Conservation (phyloP, 2,329 filamentous ascomycete genomes). For the Dissoconium aciculare region DNA sequence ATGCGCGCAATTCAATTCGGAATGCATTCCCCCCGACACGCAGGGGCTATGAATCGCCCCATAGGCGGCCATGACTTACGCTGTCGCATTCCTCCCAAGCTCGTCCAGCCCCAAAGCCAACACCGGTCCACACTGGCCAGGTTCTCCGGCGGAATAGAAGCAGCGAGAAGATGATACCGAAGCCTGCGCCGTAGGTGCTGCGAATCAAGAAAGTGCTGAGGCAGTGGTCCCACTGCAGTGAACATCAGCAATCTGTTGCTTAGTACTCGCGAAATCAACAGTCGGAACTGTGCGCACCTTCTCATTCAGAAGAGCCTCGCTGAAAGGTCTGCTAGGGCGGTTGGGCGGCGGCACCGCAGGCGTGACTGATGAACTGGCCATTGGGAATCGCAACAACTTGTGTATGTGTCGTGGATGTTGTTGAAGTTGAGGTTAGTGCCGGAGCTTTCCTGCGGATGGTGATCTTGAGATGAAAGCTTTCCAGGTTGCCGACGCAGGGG, state of each 20-base stretch:
- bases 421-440: too few relatives aligned
- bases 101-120: slow-evolving; percentile 88
- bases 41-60: neutral
- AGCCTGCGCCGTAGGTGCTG: slow-evolving; percentile 86
- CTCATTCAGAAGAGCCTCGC: slow-evolving; percentile 95
- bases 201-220: slow-evolving; percentile 95
- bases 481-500: too few relatives aligned
- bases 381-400: too few relatives aligned
- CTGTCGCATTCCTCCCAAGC: slow-evolving; percentile 98
- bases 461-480: too few relatives aligned
- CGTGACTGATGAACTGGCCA: slow-evolving; percentile 25
- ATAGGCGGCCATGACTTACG: slow-evolving; percentile 24
- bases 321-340: slow-evolving; percentile 65
- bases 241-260: slow-evolving; percentile 14
- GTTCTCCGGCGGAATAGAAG: slow-evolving; percentile 95
- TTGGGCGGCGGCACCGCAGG: slow-evolving; percentile 48
- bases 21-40: neutral
- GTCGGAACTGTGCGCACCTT: slow-evolving; percentile 50
- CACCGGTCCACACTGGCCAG: slow-evolving; percentile 89
- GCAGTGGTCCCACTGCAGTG: slow-evolving; percentile 86
- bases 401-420: too few relatives aligned
- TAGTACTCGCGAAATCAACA: neutral
- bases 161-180: slow-evolving; percentile 97
- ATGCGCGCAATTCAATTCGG: neutral
- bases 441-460: too few relatives aligned